phyloP scores from a whole-genome alignment of 1,139 yeast species.

The Pichia sp. region DNA sequence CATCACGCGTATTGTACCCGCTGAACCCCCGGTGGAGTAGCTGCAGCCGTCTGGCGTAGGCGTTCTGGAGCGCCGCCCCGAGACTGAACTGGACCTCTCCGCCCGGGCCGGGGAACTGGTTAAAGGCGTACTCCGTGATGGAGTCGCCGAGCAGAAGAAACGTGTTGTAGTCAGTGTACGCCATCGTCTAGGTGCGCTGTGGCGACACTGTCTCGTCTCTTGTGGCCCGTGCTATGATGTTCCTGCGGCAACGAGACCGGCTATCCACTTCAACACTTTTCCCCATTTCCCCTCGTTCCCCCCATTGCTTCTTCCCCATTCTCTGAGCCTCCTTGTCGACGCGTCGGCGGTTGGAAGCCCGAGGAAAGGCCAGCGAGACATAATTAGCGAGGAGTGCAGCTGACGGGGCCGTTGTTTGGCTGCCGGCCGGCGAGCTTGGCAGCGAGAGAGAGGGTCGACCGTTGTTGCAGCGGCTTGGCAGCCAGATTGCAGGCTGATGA shows the following conservation, averaged over 20 bases:
- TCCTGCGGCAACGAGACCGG: too few relatives aligned
- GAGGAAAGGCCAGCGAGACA: too few relatives aligned
- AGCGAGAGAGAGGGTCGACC: too few relatives aligned
- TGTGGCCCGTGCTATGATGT: too few relatives aligned
- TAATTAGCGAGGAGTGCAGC: too few relatives aligned
- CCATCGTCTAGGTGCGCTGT: conserved; percentile 6
- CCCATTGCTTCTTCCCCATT: not conserved
- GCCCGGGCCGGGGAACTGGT: conserved; percentile 25
- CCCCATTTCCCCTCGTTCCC: not conserved
- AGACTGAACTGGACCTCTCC: conserved; percentile 38
- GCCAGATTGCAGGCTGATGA: not conserved
- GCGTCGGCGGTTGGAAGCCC: not conserved
- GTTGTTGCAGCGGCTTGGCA: not conserved
- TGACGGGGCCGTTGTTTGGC: too few relatives aligned
- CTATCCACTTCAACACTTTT: not conserved
- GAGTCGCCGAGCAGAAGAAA: conserved; percentile 68
- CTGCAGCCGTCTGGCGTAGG: conserved; percentile 51
- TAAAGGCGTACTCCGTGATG: conserved; percentile 52
- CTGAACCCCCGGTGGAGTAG: conserved; percentile 57
- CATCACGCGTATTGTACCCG: conserved; percentile 60
- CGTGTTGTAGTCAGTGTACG: conserved; percentile 32
- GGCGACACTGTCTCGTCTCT: too few relatives aligned
- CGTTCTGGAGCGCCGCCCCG: conserved; percentile 48
- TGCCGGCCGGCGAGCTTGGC: too few relatives aligned
- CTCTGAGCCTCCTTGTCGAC: not conserved